Conservation (phyloP, 345 rosid species). For the Eucalyptus tenuipes region DNA sequence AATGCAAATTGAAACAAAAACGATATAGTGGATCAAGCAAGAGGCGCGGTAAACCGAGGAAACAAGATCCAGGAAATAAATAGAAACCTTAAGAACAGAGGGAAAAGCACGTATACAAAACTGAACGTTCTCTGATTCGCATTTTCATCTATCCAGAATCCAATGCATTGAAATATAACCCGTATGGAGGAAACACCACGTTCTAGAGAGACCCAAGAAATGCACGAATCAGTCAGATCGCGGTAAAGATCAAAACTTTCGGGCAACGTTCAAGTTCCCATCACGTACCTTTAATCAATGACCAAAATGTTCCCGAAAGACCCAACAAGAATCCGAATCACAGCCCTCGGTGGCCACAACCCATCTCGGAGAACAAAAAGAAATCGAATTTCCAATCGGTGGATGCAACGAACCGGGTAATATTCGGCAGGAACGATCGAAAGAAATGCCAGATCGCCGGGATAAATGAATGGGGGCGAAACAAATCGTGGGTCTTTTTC, state of each 20-base stretch:
- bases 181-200: background rate
- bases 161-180: background rate
- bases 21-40: background rate
- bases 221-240: background rate
- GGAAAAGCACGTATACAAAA: background rate
- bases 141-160: background rate
- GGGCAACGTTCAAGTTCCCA: background rate
- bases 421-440: background rate
- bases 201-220: background rate
- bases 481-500: background rate
- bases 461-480: background rate
- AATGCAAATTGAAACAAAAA: background rate
- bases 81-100: background rate
- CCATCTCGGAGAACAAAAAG: background rate
- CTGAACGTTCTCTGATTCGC: background rate
- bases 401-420: background rate
- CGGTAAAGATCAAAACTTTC: background rate
- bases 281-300: background rate
- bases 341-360: background rate
- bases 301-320: background rate
- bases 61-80: background rate
- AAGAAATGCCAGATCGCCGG: background rate
- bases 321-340: background rate
- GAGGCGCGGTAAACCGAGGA: background rate
- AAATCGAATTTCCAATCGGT: background rate